These are phyloP conservation scores for Rhizopus delemar DNA, from an alignment of 371 early-diverging fungal genomes.

Conservation along the genomic window DNA sequence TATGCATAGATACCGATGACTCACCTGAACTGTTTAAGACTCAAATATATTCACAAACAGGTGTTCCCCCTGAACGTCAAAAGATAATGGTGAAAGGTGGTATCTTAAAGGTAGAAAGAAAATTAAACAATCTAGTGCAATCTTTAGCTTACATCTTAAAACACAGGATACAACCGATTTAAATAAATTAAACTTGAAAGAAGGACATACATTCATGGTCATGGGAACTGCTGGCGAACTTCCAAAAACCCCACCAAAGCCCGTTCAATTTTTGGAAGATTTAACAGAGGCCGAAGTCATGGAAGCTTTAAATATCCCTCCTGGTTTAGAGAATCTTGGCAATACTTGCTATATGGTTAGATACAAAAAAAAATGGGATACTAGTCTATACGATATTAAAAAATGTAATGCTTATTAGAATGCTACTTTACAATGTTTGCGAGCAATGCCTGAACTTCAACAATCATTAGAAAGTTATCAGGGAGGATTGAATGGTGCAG, in stretches of 20 bases:
- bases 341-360: constrained; percentile 98
- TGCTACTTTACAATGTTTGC: constrained; percentile 94
- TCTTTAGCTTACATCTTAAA: neutral
- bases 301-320: constrained; percentile 82
- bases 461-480: constrained; percentile 57
- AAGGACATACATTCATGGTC: constrained; percentile 79
- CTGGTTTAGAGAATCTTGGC: constrained; percentile 91
- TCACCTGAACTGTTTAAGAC: constrained; percentile 84
- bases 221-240: constrained; percentile 94
- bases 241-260: constrained; percentile 72
- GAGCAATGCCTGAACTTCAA: constrained; percentile 85
- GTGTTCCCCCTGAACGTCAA: constrained; percentile 92
- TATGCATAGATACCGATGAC: constrained; percentile 63
- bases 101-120: constrained; percentile 76
- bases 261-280: constrained; percentile 85
- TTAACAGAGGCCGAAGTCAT: constrained; percentile 87
- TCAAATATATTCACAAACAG: constrained; percentile 90
- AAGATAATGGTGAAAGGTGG: constrained; percentile 94
- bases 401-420: constrained; percentile 54
- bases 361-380: neutral
- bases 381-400: neutral
- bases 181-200: constrained; percentile 63
- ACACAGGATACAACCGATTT: constrained; percentile 78
- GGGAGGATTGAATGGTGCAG: constrained; percentile 38
- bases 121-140: neutral